These are phyloP conservation scores for Dryas alaskensis DNA, from an alignment of 306 rosid species.

Conservation along the genomic window DNA sequence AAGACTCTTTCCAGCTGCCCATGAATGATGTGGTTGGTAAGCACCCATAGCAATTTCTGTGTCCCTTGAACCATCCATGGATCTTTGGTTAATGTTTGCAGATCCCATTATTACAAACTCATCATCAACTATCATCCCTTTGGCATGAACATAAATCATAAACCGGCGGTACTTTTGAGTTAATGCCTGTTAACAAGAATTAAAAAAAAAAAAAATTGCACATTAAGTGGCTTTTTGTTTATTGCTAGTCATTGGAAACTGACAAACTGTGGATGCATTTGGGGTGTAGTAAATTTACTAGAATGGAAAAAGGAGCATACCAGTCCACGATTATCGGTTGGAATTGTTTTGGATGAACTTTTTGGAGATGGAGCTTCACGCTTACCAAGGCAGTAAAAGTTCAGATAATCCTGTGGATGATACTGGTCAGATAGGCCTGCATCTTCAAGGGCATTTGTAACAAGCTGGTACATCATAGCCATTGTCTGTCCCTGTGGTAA, in stretches of 20 bases:
- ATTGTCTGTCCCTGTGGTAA: conserved; percentile 63
- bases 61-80: conserved; percentile 78
- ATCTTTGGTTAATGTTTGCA: conserved; percentile 76
- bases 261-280: not conserved
- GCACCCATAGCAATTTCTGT: conserved; percentile 83
- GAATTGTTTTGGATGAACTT: conserved; percentile 3
- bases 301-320: conserved; percentile 30
- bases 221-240: not conserved
- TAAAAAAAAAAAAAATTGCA: not conserved
- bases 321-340: conserved; percentile 47
- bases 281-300: not conserved
- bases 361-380: conserved; percentile 36
- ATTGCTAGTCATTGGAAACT: not conserved
- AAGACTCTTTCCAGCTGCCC: conserved; percentile 38
- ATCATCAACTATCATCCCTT: conserved; percentile 74
- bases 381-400: conserved; percentile 69
- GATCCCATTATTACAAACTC: conserved; percentile 65
- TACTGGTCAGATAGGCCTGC: conserved; percentile 43
- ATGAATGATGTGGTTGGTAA: conserved; percentile 63
- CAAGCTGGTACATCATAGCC: conserved; percentile 63
- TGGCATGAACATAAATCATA: conserved; percentile 74
- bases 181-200: conserved; percentile 37
- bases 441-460: conserved; percentile 51
- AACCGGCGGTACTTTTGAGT: conserved; percentile 53
- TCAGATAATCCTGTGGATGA: conserved; percentile 68